Evolutionary conservation across 2,329 filamentous ascomycete species (phyloP).

Genomic region (Pleoardoris graminearum): DNA sequence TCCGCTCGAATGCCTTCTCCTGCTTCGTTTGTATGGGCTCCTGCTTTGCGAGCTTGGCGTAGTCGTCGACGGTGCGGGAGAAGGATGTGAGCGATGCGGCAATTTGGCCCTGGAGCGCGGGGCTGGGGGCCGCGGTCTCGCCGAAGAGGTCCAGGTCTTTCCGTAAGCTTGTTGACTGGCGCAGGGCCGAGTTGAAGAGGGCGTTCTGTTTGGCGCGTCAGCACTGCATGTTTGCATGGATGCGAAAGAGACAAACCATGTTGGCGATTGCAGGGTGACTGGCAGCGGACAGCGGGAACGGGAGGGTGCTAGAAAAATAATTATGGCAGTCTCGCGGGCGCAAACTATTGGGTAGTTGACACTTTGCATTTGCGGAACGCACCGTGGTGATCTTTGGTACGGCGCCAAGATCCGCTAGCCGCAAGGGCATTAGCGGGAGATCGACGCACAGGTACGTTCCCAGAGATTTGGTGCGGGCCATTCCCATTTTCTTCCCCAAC

Average conservation of each 20-base stretch:
- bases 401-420: constrained; percentile 13
- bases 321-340: constrained; percentile 23
- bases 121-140: constrained; percentile 59
- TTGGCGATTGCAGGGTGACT: constrained; percentile 2
- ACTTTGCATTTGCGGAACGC: constrained; percentile 35
- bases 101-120: constrained; percentile 61
- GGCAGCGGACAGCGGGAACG: background rate
- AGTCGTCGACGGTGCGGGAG: constrained; percentile 89
- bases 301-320: background rate
- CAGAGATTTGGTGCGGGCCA: background rate
- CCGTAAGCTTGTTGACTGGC: constrained; percentile 79
- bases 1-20: constrained; percentile 82
- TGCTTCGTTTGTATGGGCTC: constrained; percentile 91
- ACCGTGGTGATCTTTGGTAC: constrained; percentile 13
- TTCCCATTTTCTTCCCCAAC: background rate
- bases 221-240: background rate
- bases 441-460: background rate
- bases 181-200: constrained; percentile 81
- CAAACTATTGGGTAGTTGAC: constrained; percentile 28
- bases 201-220: constrained; percentile 63
- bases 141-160: constrained; percentile 74
- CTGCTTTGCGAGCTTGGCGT: constrained; percentile 79
- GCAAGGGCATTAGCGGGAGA: background rate
- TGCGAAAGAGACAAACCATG: constrained; percentile 24
- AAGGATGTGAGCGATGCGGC: constrained; percentile 70